phyloP scores from a whole-genome alignment of 2,329 filamentous ascomycete genomes.

The Penicillium sp. region DNA sequence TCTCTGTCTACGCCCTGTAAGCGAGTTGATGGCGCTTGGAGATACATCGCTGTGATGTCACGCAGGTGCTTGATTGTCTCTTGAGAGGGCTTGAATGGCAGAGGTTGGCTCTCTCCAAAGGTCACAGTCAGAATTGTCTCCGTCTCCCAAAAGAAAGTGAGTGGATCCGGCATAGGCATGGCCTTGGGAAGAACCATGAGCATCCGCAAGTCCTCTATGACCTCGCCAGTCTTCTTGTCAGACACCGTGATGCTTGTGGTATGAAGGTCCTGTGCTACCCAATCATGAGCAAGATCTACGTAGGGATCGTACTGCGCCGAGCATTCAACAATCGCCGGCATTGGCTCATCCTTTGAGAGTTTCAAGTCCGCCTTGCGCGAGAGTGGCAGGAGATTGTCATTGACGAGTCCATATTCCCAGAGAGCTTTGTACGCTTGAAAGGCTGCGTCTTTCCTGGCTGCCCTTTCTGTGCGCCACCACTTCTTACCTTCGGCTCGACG shows the following conservation, averaged over 20 bases:
- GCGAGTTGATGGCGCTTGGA: slow-evolving; percentile 19
- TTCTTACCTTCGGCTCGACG: slow-evolving; percentile 48
- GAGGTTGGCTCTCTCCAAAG: background rate
- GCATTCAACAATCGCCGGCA: slow-evolving; percentile 20
- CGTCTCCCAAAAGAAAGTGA: slow-evolving; percentile 27
- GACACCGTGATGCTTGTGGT: slow-evolving; percentile 19
- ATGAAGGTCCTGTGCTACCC: slow-evolving; percentile 20
- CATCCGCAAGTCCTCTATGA: slow-evolving; percentile 14
- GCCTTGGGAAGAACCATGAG: slow-evolving; percentile 17
- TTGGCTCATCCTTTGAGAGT: slow-evolving; percentile 4
- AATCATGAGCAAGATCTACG: slow-evolving; percentile 23
- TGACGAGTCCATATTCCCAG: slow-evolving; percentile 65
- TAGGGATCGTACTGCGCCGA: slow-evolving; percentile 28
- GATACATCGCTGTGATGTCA: slow-evolving; percentile 26
- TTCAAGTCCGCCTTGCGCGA: slow-evolving; percentile 26
- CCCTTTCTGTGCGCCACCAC: slow-evolving; percentile 64
- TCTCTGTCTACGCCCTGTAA: slow-evolving; percentile 10
- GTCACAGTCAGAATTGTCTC: slow-evolving; percentile 14
- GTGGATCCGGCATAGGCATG: slow-evolving; percentile 14
- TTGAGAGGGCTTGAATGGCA: background rate
- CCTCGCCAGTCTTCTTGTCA: slow-evolving; percentile 4
- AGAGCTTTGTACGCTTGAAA: slow-evolving; percentile 72
- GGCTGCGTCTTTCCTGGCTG: slow-evolving; percentile 72
- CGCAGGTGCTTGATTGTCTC: slow-evolving; percentile 27
- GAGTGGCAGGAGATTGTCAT: slow-evolving; percentile 68